These are phyloP conservation scores for Daldinia childiae DNA, from an alignment of 495 filamentous ascomycete species.

Conservation along the genomic window DNA sequence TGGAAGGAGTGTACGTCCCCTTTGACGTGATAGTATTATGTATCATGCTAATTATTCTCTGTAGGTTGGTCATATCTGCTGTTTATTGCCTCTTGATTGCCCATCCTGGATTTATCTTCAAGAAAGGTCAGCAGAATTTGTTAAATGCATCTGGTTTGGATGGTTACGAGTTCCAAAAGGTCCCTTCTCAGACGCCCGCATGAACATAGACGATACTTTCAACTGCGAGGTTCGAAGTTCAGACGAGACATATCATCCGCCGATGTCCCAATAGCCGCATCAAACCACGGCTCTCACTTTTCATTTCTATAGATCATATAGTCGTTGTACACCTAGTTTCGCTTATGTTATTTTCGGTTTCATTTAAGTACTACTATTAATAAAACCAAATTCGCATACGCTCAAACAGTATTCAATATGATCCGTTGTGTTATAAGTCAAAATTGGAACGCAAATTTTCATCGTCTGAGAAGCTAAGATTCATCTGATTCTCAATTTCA, in stretches of 20 bases:
- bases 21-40: background rate
- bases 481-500: background rate
- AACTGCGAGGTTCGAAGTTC: background rate
- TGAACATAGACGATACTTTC: background rate
- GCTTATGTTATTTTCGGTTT: background rate
- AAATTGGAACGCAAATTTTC: background rate
- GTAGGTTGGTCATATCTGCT: background rate
- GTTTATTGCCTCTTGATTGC: slow-evolving; percentile 12
- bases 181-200: background rate
- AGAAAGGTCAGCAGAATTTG: background rate
- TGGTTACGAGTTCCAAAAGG: background rate
- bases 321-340: background rate
- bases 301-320: background rate
- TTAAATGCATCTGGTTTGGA: background rate
- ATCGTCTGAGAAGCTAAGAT: background rate
- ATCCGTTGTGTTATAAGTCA: background rate
- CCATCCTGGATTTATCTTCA: slow-evolving; percentile 7
- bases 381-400: background rate
- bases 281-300: background rate
- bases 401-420: no score
- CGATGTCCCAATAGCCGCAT: background rate
- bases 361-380: background rate
- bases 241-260: no score
- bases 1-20: slow-evolving; percentile 48
- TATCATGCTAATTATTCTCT: background rate